Evolutionary conservation across 306 rosid genomes (phyloP).

Genomic region (Lathyrus oleraceus): DNA sequence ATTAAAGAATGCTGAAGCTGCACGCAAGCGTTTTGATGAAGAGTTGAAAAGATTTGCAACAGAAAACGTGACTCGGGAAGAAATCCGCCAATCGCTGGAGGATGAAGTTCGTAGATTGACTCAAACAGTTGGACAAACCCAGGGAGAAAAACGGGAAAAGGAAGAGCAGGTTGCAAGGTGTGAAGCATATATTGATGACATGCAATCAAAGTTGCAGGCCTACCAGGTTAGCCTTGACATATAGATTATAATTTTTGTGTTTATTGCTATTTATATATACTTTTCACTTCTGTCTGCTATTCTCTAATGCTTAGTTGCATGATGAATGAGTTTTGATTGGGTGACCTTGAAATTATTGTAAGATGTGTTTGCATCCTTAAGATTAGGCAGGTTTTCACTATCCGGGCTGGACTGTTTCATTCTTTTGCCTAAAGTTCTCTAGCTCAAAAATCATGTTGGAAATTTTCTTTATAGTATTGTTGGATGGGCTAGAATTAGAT

Average conservation of each 20-base stretch:
- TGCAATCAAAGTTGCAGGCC: conserved; percentile 95
- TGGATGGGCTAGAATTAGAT: conserved; percentile 11
- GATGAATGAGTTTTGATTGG: conserved; percentile 23
- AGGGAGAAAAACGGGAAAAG: conserved; percentile 94
- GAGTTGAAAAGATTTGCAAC: conserved; percentile 89
- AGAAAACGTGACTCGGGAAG: conserved; percentile 91
- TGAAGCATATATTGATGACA: conserved; percentile 95
- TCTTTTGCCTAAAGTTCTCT: not conserved
- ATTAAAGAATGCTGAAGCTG: conserved; percentile 92
- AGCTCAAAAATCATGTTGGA: not conserved
- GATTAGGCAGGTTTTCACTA: not conserved
- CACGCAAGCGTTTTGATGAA: conserved; percentile 96
- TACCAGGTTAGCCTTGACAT: conserved; percentile 72
- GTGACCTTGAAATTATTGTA: conserved; percentile 13
- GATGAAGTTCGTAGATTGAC: conserved; percentile 89
- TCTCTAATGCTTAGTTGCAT: conserved; percentile 21
- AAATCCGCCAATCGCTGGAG: conserved; percentile 90
- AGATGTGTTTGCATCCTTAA: conserved; percentile 7
- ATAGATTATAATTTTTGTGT: conserved; percentile 25
- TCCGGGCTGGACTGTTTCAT: not conserved
- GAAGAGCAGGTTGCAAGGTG: conserved; percentile 96
- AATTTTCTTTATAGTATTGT: conserved; percentile 10
- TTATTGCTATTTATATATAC: not conserved
- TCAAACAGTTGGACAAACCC: conserved; percentile 94
- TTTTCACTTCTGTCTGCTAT: conserved; percentile 5